These are phyloP conservation scores for Colletotrichum tabaci DNA, from an alignment of 2,329 filamentous ascomycete species.

Conservation along the genomic window DNA sequence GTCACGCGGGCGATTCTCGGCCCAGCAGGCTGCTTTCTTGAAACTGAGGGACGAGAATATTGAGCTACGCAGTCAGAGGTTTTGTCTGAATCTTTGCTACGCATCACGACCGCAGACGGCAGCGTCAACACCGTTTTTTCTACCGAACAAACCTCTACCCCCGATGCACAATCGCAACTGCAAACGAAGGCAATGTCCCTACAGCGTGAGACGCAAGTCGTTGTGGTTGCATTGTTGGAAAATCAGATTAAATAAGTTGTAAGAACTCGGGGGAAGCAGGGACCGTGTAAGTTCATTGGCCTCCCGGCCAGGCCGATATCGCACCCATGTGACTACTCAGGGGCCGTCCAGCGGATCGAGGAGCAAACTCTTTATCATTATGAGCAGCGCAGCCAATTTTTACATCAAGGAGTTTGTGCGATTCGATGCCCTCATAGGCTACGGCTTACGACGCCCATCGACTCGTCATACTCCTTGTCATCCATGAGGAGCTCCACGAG, in stretches of 20 bases:
- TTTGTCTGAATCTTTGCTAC: neutral
- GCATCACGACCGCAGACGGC: neutral
- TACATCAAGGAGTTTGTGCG: slow-evolving; percentile 3
- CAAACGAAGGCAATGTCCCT: no score
- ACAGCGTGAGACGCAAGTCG: neutral
- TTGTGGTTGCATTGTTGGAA: neutral
- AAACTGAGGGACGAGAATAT: neutral
- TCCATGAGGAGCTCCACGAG: slow-evolving; percentile 27
- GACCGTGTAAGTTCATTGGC: slow-evolving; percentile 20
- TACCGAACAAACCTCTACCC: neutral
- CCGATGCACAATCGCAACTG: neutral
- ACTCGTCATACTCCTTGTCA: neutral
- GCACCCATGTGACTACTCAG: neutral
- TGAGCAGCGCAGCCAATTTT: neutral
- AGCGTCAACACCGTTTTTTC: neutral
- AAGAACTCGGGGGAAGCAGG: neutral
- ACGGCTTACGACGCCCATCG: neutral
- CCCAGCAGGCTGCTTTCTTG: neutral
- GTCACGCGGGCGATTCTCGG: neutral
- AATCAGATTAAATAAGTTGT: neutral
- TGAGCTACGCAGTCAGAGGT: neutral
- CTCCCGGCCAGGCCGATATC: slow-evolving; percentile 4
- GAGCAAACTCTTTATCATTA: neutral
- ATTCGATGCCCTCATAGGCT: slow-evolving; percentile 5
- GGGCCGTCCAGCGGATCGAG: neutral